Evolutionary conservation across 352 stramenopile genomes (phyloP), one percentile per base, ranked within the genome.

Genomic region (Thraustotheca clavata): DNA sequence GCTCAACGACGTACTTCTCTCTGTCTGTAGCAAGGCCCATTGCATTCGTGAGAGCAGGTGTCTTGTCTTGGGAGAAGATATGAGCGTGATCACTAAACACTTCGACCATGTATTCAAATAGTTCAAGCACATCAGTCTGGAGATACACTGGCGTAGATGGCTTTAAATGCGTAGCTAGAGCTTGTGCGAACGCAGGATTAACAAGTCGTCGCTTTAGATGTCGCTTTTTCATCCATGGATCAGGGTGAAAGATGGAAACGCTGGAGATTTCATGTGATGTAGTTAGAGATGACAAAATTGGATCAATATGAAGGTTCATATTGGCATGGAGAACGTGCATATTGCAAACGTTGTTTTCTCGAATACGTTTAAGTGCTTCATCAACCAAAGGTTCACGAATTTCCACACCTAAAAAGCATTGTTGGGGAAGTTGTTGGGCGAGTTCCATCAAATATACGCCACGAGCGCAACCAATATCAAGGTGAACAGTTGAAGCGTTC

Each of bases 221-320:
- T 59, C 77, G 75, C 61, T 93, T 94, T 70, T 94, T 94, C 76
- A 92, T 89, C 86, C 86, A 94, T 69, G 86, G 86, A 31, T 94
- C 86, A 26, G 86, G 86, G 61, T 94, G 83, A 66, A 93, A 91
- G 62, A 94, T 94, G 41, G 86, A 94, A 2, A 94, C 83, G 63
- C 86, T 93, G 29, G 65, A 59, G 39, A 91, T 67, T 0, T 66
- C 67, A 9, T 62, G 73, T 5, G 82, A 78, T 18, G 60, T 24
- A 4, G 22, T 16, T 34, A 94, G 55, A 26, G 80, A 86, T 32
- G 73, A 70, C 49, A 94, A 49, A 62, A 94, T 59, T 40, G 69
- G 69, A 3, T 50, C 32, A 65, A 88, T 77, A 47, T 94, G 86
- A 43, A 89, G 67, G 68, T 93, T 94, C 76, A 94, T 91, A 70